Conservation (phyloP, 148 eudicot species). For the Mesembryanthemum crystallinum region DNA sequence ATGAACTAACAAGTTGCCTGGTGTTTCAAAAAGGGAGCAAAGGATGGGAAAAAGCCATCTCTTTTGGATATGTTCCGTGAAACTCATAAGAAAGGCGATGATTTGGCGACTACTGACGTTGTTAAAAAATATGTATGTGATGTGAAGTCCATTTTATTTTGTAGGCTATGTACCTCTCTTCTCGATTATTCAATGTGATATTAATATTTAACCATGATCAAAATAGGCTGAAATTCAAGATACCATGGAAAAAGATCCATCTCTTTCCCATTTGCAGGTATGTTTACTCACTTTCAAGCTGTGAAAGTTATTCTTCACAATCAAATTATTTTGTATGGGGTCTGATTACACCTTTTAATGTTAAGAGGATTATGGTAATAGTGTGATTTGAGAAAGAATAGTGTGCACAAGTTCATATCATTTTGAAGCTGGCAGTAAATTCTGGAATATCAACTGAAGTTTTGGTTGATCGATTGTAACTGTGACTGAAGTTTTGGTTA, state of each 20-base stretch:
- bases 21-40: not conserved
- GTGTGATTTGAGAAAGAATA: no score
- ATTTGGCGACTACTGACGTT: not conserved
- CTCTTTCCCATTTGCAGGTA: not conserved
- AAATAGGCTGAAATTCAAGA: constrained; percentile 3
- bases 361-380: no score
- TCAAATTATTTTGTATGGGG: no score
- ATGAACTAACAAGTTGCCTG: not conserved
- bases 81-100: not conserved
- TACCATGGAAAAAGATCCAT: not conserved
- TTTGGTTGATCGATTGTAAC: no score
- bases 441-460: no score
- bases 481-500: no score
- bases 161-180: not conserved
- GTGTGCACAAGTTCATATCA: no score
- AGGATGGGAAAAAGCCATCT: not conserved
- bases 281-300: no score
- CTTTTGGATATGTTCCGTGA: not conserved
- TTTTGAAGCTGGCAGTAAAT: no score
- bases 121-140: not conserved
- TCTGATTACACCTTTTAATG: no score
- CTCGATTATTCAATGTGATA: no score
- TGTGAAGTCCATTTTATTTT: not conserved
- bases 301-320: no score
- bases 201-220: not conserved